These are phyloP conservation scores for barley (Hordeum vulgare) DNA, from an alignment of 176 grass and related monocot genomes.

Conservation along the genomic window DNA sequence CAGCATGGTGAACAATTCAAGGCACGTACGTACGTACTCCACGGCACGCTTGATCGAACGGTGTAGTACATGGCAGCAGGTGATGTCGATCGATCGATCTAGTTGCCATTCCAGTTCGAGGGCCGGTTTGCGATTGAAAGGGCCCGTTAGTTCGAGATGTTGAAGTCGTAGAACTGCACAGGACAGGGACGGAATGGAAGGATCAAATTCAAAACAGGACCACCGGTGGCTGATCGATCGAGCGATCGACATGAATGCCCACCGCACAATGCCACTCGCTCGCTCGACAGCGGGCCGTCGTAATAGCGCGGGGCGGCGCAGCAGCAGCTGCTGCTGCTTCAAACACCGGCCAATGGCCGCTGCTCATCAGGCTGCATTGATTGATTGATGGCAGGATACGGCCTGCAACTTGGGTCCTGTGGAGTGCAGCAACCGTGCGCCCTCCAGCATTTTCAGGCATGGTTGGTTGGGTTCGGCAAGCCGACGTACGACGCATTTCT, in stretches of 20 bases:
- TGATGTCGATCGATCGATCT: background rate
- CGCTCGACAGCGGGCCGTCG: background rate
- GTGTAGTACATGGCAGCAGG: background rate
- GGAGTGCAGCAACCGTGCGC: background rate
- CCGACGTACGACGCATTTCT: background rate
- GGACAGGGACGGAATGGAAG: background rate
- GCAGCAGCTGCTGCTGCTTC: background rate
- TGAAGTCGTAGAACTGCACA: background rate
- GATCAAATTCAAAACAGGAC: background rate
- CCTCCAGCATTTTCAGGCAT: background rate
- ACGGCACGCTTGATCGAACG: background rate
- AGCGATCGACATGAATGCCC: slow-evolving; percentile 21
- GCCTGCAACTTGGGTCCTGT: background rate
- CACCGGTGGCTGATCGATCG: background rate
- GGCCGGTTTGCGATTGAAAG: background rate
- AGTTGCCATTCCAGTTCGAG: background rate
- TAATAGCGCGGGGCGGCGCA: background rate
- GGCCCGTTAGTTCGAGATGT: background rate
- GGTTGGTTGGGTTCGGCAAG: background rate
- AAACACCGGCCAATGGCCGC: background rate
- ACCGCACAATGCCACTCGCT: slow-evolving; percentile 2
- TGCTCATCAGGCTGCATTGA: background rate
- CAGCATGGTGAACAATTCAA: background rate
- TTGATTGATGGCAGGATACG: background rate
- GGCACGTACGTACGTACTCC: background rate